phyloP scores from a whole-genome alignment of 768 basidiomycete species.

The Tylopilus plumbeoviolaceoides region DNA sequence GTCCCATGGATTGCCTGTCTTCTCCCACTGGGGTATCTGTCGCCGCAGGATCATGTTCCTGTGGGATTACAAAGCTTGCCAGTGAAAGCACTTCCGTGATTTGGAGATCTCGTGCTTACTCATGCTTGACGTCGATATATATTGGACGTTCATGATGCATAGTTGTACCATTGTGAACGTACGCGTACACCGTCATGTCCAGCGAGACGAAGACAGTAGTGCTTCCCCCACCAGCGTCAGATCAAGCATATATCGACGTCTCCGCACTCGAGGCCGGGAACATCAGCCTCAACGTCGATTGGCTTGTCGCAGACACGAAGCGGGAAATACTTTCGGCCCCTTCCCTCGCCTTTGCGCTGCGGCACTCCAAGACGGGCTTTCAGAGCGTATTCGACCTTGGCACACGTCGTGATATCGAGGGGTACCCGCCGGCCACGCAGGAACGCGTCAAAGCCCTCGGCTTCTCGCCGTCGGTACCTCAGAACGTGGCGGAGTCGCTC shows the following conservation, averaged over 20 bases:
- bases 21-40: too few relatives aligned
- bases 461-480: not conserved
- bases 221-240: not conserved
- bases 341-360: conserved; percentile 49
- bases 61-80: too few relatives aligned
- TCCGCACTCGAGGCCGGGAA: conserved; percentile 55
- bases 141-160: too few relatives aligned
- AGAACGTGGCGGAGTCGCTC: not conserved
- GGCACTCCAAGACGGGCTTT: conserved; percentile 40
- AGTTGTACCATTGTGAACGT: too few relatives aligned
- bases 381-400: conserved; percentile 56
- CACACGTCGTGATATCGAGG: conserved; percentile 35
- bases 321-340: conserved; percentile 33
- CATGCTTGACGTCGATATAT: too few relatives aligned
- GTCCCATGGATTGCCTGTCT: too few relatives aligned
- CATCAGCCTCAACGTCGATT: conserved; percentile 36
- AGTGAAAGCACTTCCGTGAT: too few relatives aligned
- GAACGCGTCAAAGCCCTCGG: conserved; percentile 9
- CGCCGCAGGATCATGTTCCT: too few relatives aligned
- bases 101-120: too few relatives aligned
- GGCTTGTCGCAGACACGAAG: conserved; percentile 34
- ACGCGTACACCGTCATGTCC: too few relatives aligned
- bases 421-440: conserved; percentile 32
- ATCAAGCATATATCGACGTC: conserved; percentile 50
- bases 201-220: not conserved